Evolutionary conservation across 2,329 filamentous ascomycete genomes (phyloP), one percentile per base, ranked within the genome.

Genomic region (Talaromyces sp.): DNA sequence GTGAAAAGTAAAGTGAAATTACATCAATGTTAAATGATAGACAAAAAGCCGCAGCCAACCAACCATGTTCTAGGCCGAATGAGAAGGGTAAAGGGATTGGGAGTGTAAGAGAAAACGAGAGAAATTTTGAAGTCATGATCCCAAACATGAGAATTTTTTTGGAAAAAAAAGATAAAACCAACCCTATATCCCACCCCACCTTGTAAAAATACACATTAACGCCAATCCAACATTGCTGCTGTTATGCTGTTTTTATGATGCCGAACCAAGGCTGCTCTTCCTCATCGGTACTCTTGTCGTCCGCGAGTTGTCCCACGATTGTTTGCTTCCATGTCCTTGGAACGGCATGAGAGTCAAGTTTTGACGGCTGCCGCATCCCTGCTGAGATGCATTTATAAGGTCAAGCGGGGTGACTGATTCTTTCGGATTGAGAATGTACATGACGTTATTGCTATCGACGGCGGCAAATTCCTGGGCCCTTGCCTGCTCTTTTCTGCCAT

Each of bases 401-500:
- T 67, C 69, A 23, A 72, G 69, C 4, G 72, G 69, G 54, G 69
- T 69, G 30, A 64, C 63, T 2, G 69, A 65, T 0, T 68, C 66
- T 0, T 68, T 65, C 28, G 68, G 67, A 28, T 71, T 67, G n/a
- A 72, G 68, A 51, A 71, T 58, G 57, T 73, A 73, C 54, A 68
- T 66, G 18, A 74, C 70, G 51, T 73, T 73, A 57, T 75, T 74
- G 33, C 71, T 67, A 51, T 76, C 72, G 18, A 75, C 68, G 12
- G 68, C 69, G 31, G 73, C 70, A 52, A 74, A 69, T 36, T 70
- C 69, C 4, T 73, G 66, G 6, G 65, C 66, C 3, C 69, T 71
- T 1, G 64, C 31, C n/a, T 40, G 54, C 30, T 27, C 54, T 28
- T 5, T 30, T 42, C 31, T 63, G 5, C 34, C 66, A 10, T 70